Percentiles rank a stretch among this genome's conserved stretches.
These are phyloP conservation scores for Carnegiea gigantea DNA, from an alignment of 179 eudicot genomes.

Conservation along the genomic window DNA sequence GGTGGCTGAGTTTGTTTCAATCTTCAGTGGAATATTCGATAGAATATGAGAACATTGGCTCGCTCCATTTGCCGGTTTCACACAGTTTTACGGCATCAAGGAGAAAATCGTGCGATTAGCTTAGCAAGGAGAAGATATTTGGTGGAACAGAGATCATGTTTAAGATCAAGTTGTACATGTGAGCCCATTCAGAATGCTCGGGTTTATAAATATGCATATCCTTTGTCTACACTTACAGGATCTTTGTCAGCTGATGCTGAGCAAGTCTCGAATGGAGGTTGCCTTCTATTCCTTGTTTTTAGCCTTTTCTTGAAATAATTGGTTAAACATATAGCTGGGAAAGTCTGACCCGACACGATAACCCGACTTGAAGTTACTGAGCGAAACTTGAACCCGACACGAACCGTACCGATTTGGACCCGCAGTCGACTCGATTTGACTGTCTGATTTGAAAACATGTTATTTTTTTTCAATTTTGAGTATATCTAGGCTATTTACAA, in stretches of 20 bases:
- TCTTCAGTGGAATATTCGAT: constrained; percentile 11
- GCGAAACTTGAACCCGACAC: no score
- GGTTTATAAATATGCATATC: constrained; percentile 20
- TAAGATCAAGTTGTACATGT: constrained; percentile 24
- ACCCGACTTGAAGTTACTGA: no score
- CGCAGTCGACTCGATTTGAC: no score
- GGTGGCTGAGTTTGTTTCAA: constrained; percentile 21
- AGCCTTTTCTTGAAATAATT: background rate
- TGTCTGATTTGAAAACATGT: no score
- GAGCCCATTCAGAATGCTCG: constrained; percentile 23
- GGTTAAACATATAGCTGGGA: background rate
- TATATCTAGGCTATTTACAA: no score
- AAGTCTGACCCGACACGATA: no score
- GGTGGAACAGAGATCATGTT: constrained; percentile 26
- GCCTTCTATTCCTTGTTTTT: background rate
- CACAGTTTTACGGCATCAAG: constrained; percentile 39
- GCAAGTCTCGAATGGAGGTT: constrained; percentile 41
- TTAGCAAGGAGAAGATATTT: constrained; percentile 32
- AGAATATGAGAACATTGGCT: constrained; percentile 51
- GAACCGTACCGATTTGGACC: no score
- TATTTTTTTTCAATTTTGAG: no score
- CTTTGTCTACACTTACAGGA: constrained; percentile 37
- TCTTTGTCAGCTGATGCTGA: constrained; percentile 41
- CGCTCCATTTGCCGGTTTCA: constrained; percentile 38
- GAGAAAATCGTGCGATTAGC: constrained; percentile 25